phyloP scores from a whole-genome alignment of 1,284 basidiomycete species.

The Coniophora puteana region DNA sequence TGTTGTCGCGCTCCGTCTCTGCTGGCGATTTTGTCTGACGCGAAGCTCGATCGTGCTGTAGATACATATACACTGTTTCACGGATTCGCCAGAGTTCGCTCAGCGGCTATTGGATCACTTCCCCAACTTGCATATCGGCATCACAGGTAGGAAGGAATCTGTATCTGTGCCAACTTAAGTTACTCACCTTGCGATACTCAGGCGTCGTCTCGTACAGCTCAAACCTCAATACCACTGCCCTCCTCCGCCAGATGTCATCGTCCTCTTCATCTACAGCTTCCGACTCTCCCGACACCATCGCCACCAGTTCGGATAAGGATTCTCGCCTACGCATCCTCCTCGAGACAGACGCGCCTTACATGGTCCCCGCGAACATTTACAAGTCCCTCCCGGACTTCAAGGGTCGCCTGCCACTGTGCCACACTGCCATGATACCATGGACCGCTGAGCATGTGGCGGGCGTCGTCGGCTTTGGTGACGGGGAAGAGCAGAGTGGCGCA shows the following conservation, averaged over 20 bases:
- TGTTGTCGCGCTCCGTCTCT: no score
- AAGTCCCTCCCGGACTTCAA: slow-evolving; percentile 47
- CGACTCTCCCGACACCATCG: slow-evolving; percentile 12
- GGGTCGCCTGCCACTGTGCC: slow-evolving; percentile 64
- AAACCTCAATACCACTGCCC: slow-evolving; percentile 62
- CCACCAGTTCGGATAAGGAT: slow-evolving; percentile 24
- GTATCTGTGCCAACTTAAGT: slow-evolving; percentile 3
- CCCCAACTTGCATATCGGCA: slow-evolving; percentile 75
- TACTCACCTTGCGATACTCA: slow-evolving; percentile 17
- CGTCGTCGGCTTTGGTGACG: slow-evolving; percentile 42
- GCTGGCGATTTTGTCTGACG: no score
- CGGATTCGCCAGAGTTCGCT: slow-evolving; percentile 72
- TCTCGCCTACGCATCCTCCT: slow-evolving; percentile 56
- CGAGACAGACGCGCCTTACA: slow-evolving; percentile 83
- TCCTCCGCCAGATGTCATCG: slow-evolving; percentile 53
- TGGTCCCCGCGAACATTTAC: slow-evolving; percentile 76
- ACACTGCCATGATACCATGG: slow-evolving; percentile 81
- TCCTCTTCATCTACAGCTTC: slow-evolving; percentile 10
- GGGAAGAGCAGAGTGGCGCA: slow-evolving; percentile 54
- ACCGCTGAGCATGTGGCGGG: slow-evolving; percentile 69
- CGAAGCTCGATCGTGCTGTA: slow-evolving; percentile 21
- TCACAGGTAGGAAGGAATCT: slow-evolving; percentile 49
- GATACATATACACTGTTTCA: slow-evolving; percentile 82
- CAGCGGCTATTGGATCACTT: slow-evolving; percentile 69
- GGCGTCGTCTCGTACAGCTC: slow-evolving; percentile 77